Evolutionary conservation across 2,329 filamentous ascomycete genomes (phyloP).

Genomic region (Claviceps sp.): DNA sequence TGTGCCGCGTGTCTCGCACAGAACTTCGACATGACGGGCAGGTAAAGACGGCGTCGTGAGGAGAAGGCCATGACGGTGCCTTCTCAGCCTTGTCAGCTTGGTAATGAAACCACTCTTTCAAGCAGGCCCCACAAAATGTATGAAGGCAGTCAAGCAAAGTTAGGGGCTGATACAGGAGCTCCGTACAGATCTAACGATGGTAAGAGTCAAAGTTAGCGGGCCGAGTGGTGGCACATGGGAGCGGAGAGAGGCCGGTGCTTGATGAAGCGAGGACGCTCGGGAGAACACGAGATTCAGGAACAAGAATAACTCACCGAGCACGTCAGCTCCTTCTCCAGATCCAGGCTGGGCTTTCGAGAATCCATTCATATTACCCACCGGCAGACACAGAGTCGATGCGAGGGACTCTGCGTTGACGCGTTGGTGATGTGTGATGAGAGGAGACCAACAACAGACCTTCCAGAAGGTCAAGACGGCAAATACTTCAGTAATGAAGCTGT

Average conservation of each 20-base stretch:
- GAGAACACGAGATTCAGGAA: not conserved
- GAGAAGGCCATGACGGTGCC: conserved; percentile 33
- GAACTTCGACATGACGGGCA: conserved; percentile 84
- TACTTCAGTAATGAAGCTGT: not conserved
- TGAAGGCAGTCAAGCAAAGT: conserved; percentile 88
- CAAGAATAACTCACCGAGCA: conserved; percentile 61
- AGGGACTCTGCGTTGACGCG: not conserved
- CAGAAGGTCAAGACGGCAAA: not conserved
- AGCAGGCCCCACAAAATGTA: conserved; percentile 88
- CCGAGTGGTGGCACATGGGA: not conserved
- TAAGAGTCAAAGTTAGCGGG: not conserved
- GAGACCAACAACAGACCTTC: not conserved
- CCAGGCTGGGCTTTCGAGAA: conserved; percentile 38
- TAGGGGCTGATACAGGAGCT: conserved; percentile 80
- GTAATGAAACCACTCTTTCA: conserved; percentile 91
- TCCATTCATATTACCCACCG: conserved; percentile 30
- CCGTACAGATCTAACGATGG: conserved; percentile 72
- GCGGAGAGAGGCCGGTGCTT: conserved; percentile 1
- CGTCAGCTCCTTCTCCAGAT: conserved; percentile 85
- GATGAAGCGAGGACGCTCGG: conserved; percentile 13
- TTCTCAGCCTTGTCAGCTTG: conserved; percentile 50
- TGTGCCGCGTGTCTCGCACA: conserved; percentile 77
- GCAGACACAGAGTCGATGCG: not conserved
- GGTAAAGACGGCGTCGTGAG: conserved; percentile 50
- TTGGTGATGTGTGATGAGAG: not conserved